Evolutionary conservation across 2,329 filamentous ascomycete species (phyloP), one percentile per base, ranked within the genome.

Genomic region (Esteya vermicola): DNA sequence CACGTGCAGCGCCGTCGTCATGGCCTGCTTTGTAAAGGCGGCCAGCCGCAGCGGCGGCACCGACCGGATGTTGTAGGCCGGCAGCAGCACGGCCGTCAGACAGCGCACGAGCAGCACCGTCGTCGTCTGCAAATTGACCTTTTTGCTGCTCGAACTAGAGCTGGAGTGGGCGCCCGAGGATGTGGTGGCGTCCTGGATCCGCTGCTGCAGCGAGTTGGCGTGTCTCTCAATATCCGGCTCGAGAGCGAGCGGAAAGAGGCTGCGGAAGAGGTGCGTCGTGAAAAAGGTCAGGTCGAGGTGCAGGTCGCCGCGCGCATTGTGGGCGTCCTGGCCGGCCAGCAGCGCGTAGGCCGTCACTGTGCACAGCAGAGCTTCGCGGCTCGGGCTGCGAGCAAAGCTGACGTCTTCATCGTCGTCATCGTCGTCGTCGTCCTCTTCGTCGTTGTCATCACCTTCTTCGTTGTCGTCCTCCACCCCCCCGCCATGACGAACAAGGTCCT

Each of bases 281-380:
- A 98, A 98, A 69, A 88, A 95, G 51, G 81, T 85, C 28, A 98
- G 75, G 57, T 98, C 93, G 36, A 98, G 78, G 52, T 88, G 83
- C 5, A 96, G 72, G 33, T 79, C 70, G 33, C 78, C 73, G 42
- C 85, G 81, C 36, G 85, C 82, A 61, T 86, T 89, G 61, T 83
- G 80, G 14, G 79, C 85, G 53, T 95, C 89, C 63, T 98, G 91
- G 36, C 91, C 89, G 47, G 91, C 84, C 30, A 98, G 77, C 7
- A 98, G 77, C n/a, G 89, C 86, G 54, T 93, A 96, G 21, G 93
- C 91, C 1, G 91, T 98, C 52, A 93, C 86, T 43, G 88, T 93
- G 64, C 89, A 95, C 42, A 98, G 81, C 6, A 98, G 77, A 10
- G 84, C 75, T 60, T 96, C 88, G 48, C 91, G 80, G 21, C 80